Evolutionary conservation across 2,329 filamentous ascomycete genomes (phyloP), one percentile per base, ranked within the genome.

Genomic region (Ophiosphaerella herpotricha): DNA sequence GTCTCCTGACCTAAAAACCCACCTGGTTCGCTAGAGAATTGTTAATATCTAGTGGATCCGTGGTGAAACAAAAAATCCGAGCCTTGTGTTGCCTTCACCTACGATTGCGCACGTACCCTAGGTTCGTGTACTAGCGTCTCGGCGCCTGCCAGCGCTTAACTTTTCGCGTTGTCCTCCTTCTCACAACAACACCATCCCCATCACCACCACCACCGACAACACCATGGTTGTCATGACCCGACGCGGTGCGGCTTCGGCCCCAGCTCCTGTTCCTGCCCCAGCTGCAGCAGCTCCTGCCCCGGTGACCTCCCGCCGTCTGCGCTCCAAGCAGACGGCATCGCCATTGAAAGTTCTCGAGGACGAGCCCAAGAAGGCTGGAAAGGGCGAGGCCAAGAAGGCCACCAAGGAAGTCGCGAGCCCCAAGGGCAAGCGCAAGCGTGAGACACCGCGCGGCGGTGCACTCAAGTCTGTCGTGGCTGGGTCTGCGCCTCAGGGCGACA

Each of bases 351-450:
- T 24, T 13, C 43, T 45, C 35, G 33, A 45, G 21, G 21, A 31
- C 13, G 14, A 12, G 9, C 43, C 29, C 14, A 14, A 39, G 18
- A 14, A 23, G 12, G 18, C 37, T 5, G 11, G 8, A 14, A 18
- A 12, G 39, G 7, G 16, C 14, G 32, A 18, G 13, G 26, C 39
- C 7, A 14, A 9, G 14, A 18, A 33, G 26, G 11, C 26, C 11
- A n/a, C 5, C 8, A 29, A 16, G 24, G 33, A 42, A 29, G 16
- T n/a, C 13, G 29, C 26, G 1, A 12, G 12, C 26, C n/a, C 14
- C 26, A 32, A 42, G 39, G 33, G 12, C n/a, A 64, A 64, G 46
- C 55, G 50, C 7, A 46, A 34, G 29, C 54, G 54, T 23, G 46
- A 18, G 39, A 35, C 50, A n/a, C 40, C 50, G 37, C 39, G 40